Evolutionary conservation across 495 filamentous ascomycete species (phyloP).

Genomic region (Paragyromitra xinjiangensis): DNA sequence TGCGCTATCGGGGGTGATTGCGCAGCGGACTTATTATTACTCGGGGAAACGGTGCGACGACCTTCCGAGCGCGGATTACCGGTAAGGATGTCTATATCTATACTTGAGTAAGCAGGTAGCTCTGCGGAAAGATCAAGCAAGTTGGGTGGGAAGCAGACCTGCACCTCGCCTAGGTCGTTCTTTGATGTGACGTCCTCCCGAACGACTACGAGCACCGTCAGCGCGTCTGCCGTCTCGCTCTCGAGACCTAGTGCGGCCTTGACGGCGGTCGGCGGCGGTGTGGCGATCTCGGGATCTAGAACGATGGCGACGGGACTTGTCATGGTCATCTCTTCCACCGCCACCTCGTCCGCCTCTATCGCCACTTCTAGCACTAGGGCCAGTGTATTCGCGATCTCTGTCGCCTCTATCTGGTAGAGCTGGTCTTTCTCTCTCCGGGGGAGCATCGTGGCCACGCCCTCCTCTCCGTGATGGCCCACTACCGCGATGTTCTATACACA

Average conservation of each 20-base stretch:
- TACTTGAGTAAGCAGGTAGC: background rate
- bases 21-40: constrained; percentile 47
- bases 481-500: constrained; percentile 22
- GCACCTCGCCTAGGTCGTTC: constrained; percentile 27
- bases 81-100: constrained; percentile 29
- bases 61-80: constrained; percentile 44
- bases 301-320: constrained; percentile 52
- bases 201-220: constrained; percentile 19
- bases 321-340: constrained; percentile 26
- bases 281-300: constrained; percentile 58
- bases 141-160: constrained; percentile 6
- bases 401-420: constrained; percentile 47
- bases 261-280: constrained; percentile 58
- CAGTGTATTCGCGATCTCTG: constrained; percentile 58
- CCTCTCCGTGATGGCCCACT: constrained; percentile 33
- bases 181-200: constrained; percentile 25
- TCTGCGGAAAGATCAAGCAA: background rate
- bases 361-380: constrained; percentile 40
- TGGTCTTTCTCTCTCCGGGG: constrained; percentile 51
- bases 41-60: constrained; percentile 47
- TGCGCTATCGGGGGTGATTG: constrained; percentile 60
- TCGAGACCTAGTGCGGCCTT: constrained; percentile 62
- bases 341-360: constrained; percentile 41
- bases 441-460: constrained; percentile 46
- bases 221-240: constrained; percentile 57